Base-by-base conservation (phyloP, 108 stramenopile species). In the Fragilaria crotonensis region DNA sequence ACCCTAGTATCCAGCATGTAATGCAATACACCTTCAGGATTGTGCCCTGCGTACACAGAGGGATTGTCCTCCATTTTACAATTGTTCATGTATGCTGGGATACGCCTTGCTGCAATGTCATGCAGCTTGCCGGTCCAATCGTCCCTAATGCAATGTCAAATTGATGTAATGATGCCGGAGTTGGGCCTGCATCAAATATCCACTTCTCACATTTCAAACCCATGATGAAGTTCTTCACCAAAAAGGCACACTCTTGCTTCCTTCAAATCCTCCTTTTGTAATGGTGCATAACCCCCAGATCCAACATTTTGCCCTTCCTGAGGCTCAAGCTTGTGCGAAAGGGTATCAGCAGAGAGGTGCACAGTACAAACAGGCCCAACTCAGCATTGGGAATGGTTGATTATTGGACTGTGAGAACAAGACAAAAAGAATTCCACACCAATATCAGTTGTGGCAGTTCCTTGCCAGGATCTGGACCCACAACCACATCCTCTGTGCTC, bases 71-170 rank as follows among this genome's bases (percentile, higher is more conserved):
- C 53, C 14, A n/a, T 2, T 17, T 27, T 19, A 7, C 54, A 56
- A 59, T 84, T 81, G 46, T 88, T 84, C 14, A 84, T 73, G 50
- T 82, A 88, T 9, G 77, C 51, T 23, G 76, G 59, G 33, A 78
- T 68, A 54, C 78, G 62, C 33, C 56, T 27, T 22, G 47, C 52
- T 0, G 87, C 83, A 19, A 54, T n/a, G 4, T 46, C 28, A 51
- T 78, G 75, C 5, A 82, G 33, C 18, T 78, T 62, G 25, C 79
- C 81, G 11, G 80, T 77, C 11, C 32, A 30, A 44, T 81, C 80
- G 32, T 80, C 77, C 4, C n/a, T n/a, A n/a, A n/a, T n/a, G 79
- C 83, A 33, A 88, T 84, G 45, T 88, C 83, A 31, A 80, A 72
- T n/a, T 64, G 46, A 48, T 64, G 52, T n/a, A n/a, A n/a, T 4